These are phyloP conservation scores for Epichloe bromicola DNA, from an alignment of 2,329 filamentous ascomycete species.

Conservation along the genomic window DNA sequence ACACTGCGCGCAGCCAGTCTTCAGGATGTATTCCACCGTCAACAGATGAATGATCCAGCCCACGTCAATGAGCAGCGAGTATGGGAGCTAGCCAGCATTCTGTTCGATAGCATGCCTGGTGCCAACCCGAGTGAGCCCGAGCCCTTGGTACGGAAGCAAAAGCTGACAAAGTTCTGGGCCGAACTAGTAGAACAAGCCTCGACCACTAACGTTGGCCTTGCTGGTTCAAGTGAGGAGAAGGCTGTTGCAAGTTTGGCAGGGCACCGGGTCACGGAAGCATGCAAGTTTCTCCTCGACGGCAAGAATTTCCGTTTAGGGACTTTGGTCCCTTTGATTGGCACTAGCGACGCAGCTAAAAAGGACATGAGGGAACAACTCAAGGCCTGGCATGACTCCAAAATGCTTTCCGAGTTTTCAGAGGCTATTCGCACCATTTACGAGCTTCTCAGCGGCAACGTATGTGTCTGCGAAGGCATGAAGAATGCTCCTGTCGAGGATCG, in stretches of 20 bases:
- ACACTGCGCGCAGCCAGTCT: slow-evolving; percentile 26
- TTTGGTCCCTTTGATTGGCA: slow-evolving; percentile 69
- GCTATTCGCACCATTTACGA: slow-evolving; percentile 80
- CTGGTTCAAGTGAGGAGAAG: slow-evolving; percentile 62
- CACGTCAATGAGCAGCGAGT: slow-evolving; percentile 56
- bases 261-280: slow-evolving; percentile 71
- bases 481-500: slow-evolving; percentile 66
- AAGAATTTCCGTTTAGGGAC: slow-evolving; percentile 77
- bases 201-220: slow-evolving; percentile 40
- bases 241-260: slow-evolving; percentile 69
- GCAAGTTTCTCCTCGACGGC: slow-evolving; percentile 60
- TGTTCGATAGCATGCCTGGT: slow-evolving; percentile 59
- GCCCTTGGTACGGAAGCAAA: slow-evolving; percentile 40
- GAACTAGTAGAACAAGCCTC: slow-evolving; percentile 50
- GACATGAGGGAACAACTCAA: slow-evolving; percentile 71
- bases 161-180: slow-evolving; percentile 54
- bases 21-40: slow-evolving; percentile 27
- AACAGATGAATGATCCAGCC: slow-evolving; percentile 28
- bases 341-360: slow-evolving; percentile 54
- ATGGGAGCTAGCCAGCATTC: slow-evolving; percentile 75
- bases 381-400: slow-evolving; percentile 71
- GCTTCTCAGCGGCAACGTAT: slow-evolving; percentile 76
- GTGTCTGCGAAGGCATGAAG: slow-evolving; percentile 66
- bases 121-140: slow-evolving; percentile 27
- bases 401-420: slow-evolving; percentile 77